phyloP scores from a whole-genome alignment of 768 basidiomycete species.

The Dioszegia crocea region DNA sequence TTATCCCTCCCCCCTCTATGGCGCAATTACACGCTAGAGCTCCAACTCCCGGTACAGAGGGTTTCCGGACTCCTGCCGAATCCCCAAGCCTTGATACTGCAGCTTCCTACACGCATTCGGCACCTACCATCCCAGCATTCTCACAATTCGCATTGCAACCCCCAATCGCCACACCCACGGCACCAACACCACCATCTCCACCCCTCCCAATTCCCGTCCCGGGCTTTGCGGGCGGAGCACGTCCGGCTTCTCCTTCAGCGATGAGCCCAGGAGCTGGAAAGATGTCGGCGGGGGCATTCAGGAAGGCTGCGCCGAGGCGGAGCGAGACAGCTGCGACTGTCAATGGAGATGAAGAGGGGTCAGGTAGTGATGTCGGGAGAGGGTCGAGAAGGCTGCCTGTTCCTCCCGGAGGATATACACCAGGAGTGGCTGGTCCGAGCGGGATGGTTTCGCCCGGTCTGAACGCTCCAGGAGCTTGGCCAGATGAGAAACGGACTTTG shows the following conservation, averaged over 20 bases:
- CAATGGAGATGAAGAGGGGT: conserved; percentile 17
- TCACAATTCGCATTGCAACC: too few species aligned
- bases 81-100: neutral
- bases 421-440: neutral
- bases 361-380: neutral
- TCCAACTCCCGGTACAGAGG: conserved; percentile 5
- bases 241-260: conserved; percentile 6
- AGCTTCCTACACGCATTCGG: neutral
- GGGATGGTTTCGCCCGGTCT: neutral
- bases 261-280: conserved; percentile 18
- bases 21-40: neutral
- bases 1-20: conserved; percentile 8
- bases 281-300: conserved; percentile 41
- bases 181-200: neutral
- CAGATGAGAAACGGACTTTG: neutral
- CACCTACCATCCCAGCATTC: neutral
- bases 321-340: conserved; percentile 5
- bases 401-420: conserved; percentile 16
- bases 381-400: conserved; percentile 23
- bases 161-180: neutral
- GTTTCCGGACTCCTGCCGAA: conserved; percentile 16
- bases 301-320: conserved; percentile 18
- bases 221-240: neutral
- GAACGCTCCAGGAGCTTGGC: neutral
- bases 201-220: neutral